A percentile compares a stretch with the other conserved stretches of the same genome.
Evolutionary conservation across 2,329 filamentous ascomycete species (phyloP).

Genomic region (Cytospora paraplurivora): DNA sequence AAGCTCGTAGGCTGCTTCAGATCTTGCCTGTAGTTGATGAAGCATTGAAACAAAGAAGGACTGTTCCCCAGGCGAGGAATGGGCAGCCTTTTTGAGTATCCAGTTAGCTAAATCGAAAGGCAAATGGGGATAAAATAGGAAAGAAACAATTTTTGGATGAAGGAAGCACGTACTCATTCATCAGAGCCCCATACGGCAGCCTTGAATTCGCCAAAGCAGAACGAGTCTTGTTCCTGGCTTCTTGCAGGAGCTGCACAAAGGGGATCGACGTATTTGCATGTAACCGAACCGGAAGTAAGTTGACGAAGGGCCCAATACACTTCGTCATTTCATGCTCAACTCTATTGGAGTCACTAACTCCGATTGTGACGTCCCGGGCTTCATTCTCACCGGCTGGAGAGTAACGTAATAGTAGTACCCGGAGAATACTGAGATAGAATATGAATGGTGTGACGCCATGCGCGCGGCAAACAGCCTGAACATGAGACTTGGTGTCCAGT

Average conservation of each 20-base stretch:
- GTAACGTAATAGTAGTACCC: slow-evolving; percentile 40
- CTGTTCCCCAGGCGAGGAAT: no score
- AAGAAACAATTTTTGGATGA: not conserved
- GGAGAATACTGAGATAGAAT: slow-evolving; percentile 46
- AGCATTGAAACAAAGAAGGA: no score
- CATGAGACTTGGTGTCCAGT: not conserved
- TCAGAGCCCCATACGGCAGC: slow-evolving; percentile 52
- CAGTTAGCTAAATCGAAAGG: no score
- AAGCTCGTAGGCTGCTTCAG: no score
- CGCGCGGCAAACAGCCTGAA: not conserved
- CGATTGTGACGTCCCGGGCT: slow-evolving; percentile 53
- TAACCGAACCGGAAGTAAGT: slow-evolving; percentile 50
- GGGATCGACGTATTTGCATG: slow-evolving; percentile 15
- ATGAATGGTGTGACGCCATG: slow-evolving; percentile 42
- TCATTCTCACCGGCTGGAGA: slow-evolving; percentile 32
- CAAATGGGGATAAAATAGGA: no score
- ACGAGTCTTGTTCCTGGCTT: slow-evolving; percentile 34
- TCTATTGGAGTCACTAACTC: slow-evolving; percentile 49
- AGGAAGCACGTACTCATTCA: slow-evolving; percentile 39
- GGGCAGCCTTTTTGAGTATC: no score
- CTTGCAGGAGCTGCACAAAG: slow-evolving; percentile 38
- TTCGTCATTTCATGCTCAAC: slow-evolving; percentile 38
- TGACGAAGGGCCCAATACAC: slow-evolving; percentile 50
- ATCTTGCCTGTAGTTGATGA: no score
- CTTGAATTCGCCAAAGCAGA: slow-evolving; percentile 44